Base-by-base conservation (phyloP, 805 yeast genomes). In the Yarrowia hollandica region DNA sequence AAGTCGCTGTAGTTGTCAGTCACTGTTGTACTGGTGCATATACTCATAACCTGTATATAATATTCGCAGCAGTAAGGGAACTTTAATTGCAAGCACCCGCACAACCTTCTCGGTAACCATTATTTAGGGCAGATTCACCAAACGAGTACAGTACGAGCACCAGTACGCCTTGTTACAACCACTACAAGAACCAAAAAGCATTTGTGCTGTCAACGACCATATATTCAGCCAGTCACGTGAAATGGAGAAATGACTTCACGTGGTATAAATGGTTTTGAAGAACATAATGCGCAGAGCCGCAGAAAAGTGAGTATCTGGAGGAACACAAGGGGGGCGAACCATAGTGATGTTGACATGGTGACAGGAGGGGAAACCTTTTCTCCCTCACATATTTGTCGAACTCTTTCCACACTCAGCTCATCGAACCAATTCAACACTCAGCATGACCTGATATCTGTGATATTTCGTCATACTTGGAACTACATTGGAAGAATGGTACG, bases 221-320 rank as follows among this genome's bases (percentile, higher is more conserved):
- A 19, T 10, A 44, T 7, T 19, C 37, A 30, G 54, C 54, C 37
- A 44, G 37, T 44, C 54, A 44, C 54, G 37, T 44, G 54, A 44
- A 44, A 44, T 44, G 54, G 54, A 44, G 54, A 44, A 44, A 44
- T 44, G 54, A 30, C 54, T 30, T 44, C 54, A 44, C 54, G 54
- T 44, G 54, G 25, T 44, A 30, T 44, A 44, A 30, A 30, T 44
- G 54, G 54, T 30, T 44, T 30, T 30, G 54, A 44, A 31, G 54
- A 44, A 37, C 54, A 44, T 28, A 31, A 19, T 44, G 37, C 54
- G 37, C 54, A 44, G 14, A 44, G 54, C 26, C 54, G 54, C 54
- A 44, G 54, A 44, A 44, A 48, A 33, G 48, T 41, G 48, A 41
- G 48, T 41, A 41, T 18, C 16, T 4, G 15, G 16, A 16, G 10